Conservation (phyloP, 495 filamentous ascomycete species). For the Massariosphaeria phaeospora region DNA sequence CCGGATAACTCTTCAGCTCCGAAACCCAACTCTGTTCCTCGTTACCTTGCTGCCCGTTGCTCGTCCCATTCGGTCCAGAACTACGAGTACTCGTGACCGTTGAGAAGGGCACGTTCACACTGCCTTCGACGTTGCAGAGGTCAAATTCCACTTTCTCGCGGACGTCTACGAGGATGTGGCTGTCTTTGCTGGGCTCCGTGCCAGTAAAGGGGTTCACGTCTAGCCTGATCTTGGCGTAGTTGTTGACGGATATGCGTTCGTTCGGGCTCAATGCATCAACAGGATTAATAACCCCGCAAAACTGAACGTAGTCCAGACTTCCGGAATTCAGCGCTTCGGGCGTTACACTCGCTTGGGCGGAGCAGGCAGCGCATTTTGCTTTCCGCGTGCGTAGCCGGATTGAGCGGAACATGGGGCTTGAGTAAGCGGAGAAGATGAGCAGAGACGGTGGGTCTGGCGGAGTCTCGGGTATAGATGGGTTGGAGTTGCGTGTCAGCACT, state of each 20-base stretch:
- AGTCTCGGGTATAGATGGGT: neutral
- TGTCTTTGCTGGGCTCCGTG: constrained; percentile 16
- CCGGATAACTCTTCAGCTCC: constrained; percentile 17
- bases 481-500: constrained; percentile 50
- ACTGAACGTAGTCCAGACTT: constrained; percentile 68
- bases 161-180: constrained; percentile 70
- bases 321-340: constrained; percentile 57
- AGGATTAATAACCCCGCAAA: constrained; percentile 59
- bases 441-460: constrained; percentile 45
- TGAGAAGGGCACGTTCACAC: constrained; percentile 73
- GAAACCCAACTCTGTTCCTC: constrained; percentile 25
- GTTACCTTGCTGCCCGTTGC: neutral
- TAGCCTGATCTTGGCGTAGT: constrained; percentile 42
- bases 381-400: constrained; percentile 65
- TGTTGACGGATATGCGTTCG: constrained; percentile 57
- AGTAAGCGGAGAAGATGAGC: constrained; percentile 70
- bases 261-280: constrained; percentile 52
- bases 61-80: neutral
- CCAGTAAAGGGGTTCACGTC: constrained; percentile 19
- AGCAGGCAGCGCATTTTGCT: constrained; percentile 70
- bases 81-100: neutral
- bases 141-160: constrained; percentile 78
- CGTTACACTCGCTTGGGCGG: constrained; percentile 55
- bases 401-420: constrained; percentile 62
- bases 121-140: constrained; percentile 67